Base-by-base conservation (phyloP, 495 filamentous ascomycete species). In the Talaromyces adpressus region DNA sequence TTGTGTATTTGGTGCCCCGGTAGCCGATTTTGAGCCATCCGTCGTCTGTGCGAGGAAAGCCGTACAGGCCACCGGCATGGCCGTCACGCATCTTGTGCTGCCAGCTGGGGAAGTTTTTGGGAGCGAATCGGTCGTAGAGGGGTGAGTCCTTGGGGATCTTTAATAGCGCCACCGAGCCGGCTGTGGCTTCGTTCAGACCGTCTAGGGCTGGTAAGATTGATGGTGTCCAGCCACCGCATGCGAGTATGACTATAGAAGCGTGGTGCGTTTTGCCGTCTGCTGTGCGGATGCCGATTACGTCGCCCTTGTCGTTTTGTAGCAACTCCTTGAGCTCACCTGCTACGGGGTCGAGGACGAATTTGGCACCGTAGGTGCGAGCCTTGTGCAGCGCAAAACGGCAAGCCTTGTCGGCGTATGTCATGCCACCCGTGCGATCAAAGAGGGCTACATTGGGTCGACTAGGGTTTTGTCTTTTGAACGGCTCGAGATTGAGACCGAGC, bases 141-240 rank as follows among this genome's bases (percentile, higher is more conserved):
- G 63, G 39, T 1, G 59, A 64, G 3, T 69, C 63, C 14, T 61
- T 62, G 0, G 77, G 74, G 12, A 81, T 67, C 18, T 72, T 66
- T 20, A 78, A 51, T 25, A 69, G 71, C 7, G 68, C 71, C 6
- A 81, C 73, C 0, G 71, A 73, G 29, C 79, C 79, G 6, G 77
- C 77, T 1, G 79, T 81, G 4, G 79, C 75, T 62, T 81, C 79
- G 29, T 73, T 69, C 2, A 80, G 65, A 2, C 65, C 66, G 22
- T 71, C 70, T 2, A 77, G 54, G 27, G 71, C 66, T 0, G 77
- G 77, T 0, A 96, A 69, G 2, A 96, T 73, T 0, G 77, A 73
- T 2, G 82, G 82, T 2, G 88, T 89, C 92, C 91, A 95, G 1
- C 91, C 88, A 2, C 91, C 92, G 0, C 89, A 83, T 0, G 92